Base-by-base conservation (phyloP, 345 rosid genomes). In the Salix purpurea region DNA sequence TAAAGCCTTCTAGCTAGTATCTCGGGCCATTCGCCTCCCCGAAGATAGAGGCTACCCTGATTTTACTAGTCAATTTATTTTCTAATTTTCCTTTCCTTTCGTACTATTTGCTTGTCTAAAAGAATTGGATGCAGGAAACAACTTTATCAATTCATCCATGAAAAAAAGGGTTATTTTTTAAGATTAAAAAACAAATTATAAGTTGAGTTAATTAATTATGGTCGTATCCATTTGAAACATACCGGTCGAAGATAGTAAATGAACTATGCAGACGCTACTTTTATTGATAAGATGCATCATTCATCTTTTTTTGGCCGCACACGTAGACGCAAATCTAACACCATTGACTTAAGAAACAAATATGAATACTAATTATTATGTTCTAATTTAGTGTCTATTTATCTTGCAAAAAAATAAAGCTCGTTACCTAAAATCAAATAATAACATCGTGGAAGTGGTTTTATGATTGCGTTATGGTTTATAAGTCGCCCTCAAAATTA, bases 391-490 rank as follows among this genome's bases (percentile, higher is more conserved):
- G 67, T 50, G 71, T 50, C 69, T 42, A 72, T 70, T 60, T 16
- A 70, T 71, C 19, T 19, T 70, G 13, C 36, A 5, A 64, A 10
- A 71, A 73, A 67, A 73, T 66, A 5, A 52, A 54, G 72, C 16
- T 46, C 75, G 24, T 75, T 26, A 82, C 86, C 85, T 77, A 81
- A 70, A 81, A 71, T 70, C 23, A 79, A 80, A 74, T 80, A 56
- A 58, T 77, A 23, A 37, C 54, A 48, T 40, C 0, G 16, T 23
- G 60, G 66, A 48, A 4, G 40, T 24, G 30, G 34, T 67, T 76
- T 74, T 73, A 82, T 85, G 70, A 85, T 86, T 82, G 78, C 85
- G 61, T 48, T 84, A 76, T 80, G 84, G 91, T 84, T 84, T 74
- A 65, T 62, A 69, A 48, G 88, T 84, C 89, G 64, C 79, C 71